Conservation (phyloP, 371 early-diverging fungal species). For the Apophysomyces ossiformis region DNA sequence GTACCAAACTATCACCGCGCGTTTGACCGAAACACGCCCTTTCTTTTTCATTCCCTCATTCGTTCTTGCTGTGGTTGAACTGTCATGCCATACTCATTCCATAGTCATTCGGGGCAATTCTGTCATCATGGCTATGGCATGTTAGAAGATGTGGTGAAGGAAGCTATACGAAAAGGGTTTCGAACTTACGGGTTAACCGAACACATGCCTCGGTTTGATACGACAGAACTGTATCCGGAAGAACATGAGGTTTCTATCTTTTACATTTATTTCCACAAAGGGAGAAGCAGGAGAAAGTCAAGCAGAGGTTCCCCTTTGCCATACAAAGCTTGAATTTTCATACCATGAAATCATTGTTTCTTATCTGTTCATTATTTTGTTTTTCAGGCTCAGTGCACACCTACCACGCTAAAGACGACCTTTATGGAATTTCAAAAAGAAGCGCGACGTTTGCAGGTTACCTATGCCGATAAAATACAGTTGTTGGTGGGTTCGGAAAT, state of each 20-base stretch:
- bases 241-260: slow-evolving; percentile 59
- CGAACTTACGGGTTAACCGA: slow-evolving; percentile 75
- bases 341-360: no score
- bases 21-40: not conserved
- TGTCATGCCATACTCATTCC: slow-evolving; percentile 71
- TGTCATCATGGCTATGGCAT: slow-evolving; percentile 82
- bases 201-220: slow-evolving; percentile 78
- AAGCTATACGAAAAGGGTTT: slow-evolving; percentile 73
- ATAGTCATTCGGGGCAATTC: slow-evolving; percentile 87
- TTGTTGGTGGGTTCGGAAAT: slow-evolving; percentile 92
- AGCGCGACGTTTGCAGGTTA: slow-evolving; percentile 70
- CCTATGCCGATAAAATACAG: slow-evolving; percentile 63
- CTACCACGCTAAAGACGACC: slow-evolving; percentile 53
- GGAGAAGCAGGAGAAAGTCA: no score
- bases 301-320: no score
- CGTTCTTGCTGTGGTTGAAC: not conserved
- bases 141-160: slow-evolving; percentile 74
- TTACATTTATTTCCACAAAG: not conserved
- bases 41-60: not conserved
- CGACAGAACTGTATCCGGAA: slow-evolving; percentile 82
- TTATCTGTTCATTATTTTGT: not conserved
- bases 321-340: no score
- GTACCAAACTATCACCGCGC: not conserved
- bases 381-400: slow-evolving; percentile 62
- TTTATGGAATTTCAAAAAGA: slow-evolving; percentile 68